phyloP scores from a whole-genome alignment of 148 eudicot species.

The Selenicereus undatus region DNA sequence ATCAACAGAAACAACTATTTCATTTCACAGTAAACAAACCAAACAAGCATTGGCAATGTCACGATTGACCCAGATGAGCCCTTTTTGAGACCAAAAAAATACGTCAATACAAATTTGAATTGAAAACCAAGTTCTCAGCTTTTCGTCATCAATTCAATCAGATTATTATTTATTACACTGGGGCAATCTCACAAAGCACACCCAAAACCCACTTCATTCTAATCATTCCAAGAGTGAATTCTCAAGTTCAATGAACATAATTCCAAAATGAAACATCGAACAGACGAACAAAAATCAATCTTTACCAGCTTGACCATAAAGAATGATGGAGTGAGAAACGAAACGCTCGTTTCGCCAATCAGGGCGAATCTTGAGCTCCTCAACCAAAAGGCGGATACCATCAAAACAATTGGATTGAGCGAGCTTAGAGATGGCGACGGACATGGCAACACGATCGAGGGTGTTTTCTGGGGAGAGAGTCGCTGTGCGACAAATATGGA shows the following conservation, averaged over 20 bases:
- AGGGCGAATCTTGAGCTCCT: slow-evolving; percentile 54
- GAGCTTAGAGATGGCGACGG: slow-evolving; percentile 61
- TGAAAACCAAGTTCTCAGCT: too few relatives aligned
- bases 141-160: background rate
- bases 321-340: slow-evolving; percentile 55
- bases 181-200: background rate
- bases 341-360: slow-evolving; percentile 53
- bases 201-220: background rate
- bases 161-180: background rate
- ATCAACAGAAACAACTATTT: background rate
- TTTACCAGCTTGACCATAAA: slow-evolving; percentile 60
- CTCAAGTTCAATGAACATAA: background rate
- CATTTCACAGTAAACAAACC: background rate
- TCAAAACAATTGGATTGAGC: slow-evolving; percentile 37
- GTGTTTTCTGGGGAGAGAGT: slow-evolving; percentile 57
- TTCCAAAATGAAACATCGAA: background rate
- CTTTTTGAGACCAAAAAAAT: background rate
- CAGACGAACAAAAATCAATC: background rate
- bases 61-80: background rate
- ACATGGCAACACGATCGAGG: slow-evolving; percentile 68
- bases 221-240: background rate
- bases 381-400: slow-evolving; percentile 48
- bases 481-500: slow-evolving; percentile 72
- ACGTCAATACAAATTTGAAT: background rate
- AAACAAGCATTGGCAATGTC: background rate